Evolutionary conservation across 2,329 filamentous ascomycete species (phyloP), one percentile per base, ranked within the genome.

Genomic region (Diplocarpon mali): DNA sequence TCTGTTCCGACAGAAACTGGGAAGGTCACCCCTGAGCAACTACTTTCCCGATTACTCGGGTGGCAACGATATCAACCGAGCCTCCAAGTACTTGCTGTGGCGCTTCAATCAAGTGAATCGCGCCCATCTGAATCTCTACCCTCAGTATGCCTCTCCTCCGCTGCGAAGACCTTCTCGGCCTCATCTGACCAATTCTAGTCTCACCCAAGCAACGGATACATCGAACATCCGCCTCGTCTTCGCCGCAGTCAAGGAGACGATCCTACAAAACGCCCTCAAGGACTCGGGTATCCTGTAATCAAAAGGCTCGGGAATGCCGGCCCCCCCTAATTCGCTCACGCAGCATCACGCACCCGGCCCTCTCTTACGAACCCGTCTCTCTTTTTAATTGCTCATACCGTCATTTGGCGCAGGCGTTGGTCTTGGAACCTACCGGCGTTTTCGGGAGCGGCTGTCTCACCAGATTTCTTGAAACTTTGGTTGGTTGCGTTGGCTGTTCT

Each of bases 31-130:
- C 0, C 67, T 98, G 37, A 85, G 82, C 57, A 95, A 90, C 62
- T 98, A 96, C 65, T 98, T 98, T 61, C 90, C 89, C 0, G 92
- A 98, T 64, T 98, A 98, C 63, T 95, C 89, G 0, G 92, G 92
- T 27, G 92, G 92, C 40, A 93, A 94, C 64, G 92, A 98, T 65
- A 89, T 96, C 60, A 96, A 96, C 65, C 87, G 94, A 63, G 92
- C 92, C 5, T 92, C 92, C 44, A 98, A 98, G 65, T 98, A 98
- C 61, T 73, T 98, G 27, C 73, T 98, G 8, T 98, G 92, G 92
- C 80, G 92, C 59, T 98, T 98, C 65, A 98, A 96, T 59, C 92
- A 98, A 67, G 92, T 98, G 52, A 98, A 98, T 62, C 75, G 92
- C 48, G 90, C 89, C 40, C 90, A 96, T 65, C 72, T 98, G 36